phyloP scores from a whole-genome alignment of 495 filamentous ascomycete species.

The Tuber calosporum region DNA sequence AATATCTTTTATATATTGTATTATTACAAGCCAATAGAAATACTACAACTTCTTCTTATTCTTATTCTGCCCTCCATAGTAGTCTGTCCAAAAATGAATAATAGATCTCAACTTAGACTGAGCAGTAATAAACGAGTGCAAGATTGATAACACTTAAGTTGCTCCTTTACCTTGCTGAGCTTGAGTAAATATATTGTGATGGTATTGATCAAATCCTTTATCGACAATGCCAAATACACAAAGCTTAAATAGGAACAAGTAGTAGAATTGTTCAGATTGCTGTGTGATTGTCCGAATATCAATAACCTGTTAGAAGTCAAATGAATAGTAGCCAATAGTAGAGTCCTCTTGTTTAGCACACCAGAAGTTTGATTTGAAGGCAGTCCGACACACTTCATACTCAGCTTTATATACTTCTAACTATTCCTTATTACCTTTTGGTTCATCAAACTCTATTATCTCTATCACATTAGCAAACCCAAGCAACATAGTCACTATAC shows the following conservation, averaged over 20 bases:
- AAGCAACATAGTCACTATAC: too few species aligned
- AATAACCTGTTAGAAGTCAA: not conserved
- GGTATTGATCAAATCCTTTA: not conserved
- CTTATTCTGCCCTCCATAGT: not conserved
- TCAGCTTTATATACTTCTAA: not conserved
- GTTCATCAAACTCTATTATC: too few species aligned
- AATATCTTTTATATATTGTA: not conserved
- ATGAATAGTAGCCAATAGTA: not conserved
- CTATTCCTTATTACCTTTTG: not conserved
- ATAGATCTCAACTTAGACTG: not conserved
- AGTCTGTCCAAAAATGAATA: not conserved
- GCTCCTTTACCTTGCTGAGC: too few species aligned
- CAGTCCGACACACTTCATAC: not conserved
- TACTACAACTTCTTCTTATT: not conserved
- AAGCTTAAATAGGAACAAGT: not conserved
- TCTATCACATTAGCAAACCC: too few species aligned
- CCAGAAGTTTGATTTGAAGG: not conserved
- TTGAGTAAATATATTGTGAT: not conserved
- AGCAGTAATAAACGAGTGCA: not conserved
- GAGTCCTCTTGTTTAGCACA: not conserved
- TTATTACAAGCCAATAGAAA: not conserved
- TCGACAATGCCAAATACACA: not conserved
- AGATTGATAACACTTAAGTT: not conserved
- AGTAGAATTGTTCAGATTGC: not conserved
- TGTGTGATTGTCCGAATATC: not conserved